Percentiles rank a stretch among this genome's conserved stretches.
Evolutionary conservation across 2,329 filamentous ascomycete species (phyloP).

Genomic region (Alternaria angustiovoidea): DNA sequence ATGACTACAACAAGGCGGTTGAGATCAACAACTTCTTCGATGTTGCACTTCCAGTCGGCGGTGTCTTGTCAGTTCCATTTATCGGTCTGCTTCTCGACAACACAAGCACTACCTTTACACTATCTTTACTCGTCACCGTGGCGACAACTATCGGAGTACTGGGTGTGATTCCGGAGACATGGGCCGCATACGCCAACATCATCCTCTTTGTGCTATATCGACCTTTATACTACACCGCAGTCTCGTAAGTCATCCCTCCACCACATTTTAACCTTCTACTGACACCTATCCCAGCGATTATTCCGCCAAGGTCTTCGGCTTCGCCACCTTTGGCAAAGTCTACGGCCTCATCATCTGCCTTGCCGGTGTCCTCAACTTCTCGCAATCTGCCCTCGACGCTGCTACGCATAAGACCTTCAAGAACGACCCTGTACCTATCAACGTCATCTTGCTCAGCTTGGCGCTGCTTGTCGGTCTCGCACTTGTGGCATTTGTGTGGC

Average conservation of each 20-base stretch:
- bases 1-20: conserved; percentile 66
- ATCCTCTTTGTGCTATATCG: conserved; percentile 83
- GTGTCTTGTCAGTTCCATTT: conserved; percentile 84
- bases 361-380: conserved; percentile 83
- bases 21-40: conserved; percentile 87
- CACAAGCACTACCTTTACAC: conserved; percentile 74
- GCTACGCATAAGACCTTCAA: conserved; percentile 76
- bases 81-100: conserved; percentile 83
- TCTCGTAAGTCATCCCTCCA: conserved; percentile 62
- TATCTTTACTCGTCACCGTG: conserved; percentile 72
- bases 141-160: conserved; percentile 80
- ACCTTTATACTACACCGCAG: conserved; percentile 89
- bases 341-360: conserved; percentile 90
- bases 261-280: not conserved
- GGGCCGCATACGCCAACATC: conserved; percentile 79
- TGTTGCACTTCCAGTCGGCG: conserved; percentile 81
- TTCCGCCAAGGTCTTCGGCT: conserved; percentile 89
- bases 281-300: conserved; percentile 67
- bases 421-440: conserved; percentile 79
- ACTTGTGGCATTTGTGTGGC: conserved; percentile 72
- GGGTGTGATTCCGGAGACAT: conserved; percentile 74
- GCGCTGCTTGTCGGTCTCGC: conserved; percentile 70
- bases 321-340: conserved; percentile 90
- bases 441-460: conserved; percentile 69
- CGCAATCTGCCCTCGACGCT: conserved; percentile 80